Conservation (phyloP, 345 rosid genomes). For the Sonneratia caseolaris region DNA sequence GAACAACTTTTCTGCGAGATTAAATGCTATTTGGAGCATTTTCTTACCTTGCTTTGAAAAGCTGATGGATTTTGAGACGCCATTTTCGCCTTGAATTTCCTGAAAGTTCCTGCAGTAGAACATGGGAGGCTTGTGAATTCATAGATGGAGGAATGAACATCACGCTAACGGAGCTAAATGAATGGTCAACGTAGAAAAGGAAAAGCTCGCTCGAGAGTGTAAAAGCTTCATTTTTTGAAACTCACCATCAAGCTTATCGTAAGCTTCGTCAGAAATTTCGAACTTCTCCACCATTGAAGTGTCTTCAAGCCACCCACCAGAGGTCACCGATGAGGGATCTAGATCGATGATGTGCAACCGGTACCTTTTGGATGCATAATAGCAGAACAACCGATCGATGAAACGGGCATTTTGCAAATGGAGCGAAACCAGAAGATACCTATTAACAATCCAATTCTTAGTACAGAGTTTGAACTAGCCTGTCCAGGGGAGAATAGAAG, state of each 20-base stretch:
- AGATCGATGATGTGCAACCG: slow-evolving; percentile 70
- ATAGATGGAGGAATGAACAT: background rate
- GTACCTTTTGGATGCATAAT: slow-evolving; percentile 33
- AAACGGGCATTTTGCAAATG: background rate
- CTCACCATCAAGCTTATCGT: slow-evolving; percentile 57
- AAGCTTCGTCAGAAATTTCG: slow-evolving; percentile 73
- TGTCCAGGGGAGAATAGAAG: slow-evolving; percentile 69
- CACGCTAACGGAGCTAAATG: background rate
- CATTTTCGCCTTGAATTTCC: slow-evolving; percentile 69
- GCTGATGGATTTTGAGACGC: slow-evolving; percentile 55
- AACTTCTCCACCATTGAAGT: slow-evolving; percentile 84
- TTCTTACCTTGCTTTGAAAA: slow-evolving; percentile 44
- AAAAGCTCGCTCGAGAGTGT: background rate
- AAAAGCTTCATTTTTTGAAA: background rate
- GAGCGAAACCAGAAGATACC: background rate
- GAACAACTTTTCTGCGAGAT: background rate
- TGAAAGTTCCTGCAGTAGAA: slow-evolving; percentile 48
- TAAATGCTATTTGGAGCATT: background rate
- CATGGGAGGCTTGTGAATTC: background rate
- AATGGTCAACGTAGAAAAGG: background rate
- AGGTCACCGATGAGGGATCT: slow-evolving; percentile 84
- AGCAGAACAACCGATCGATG: background rate
- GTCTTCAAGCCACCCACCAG: slow-evolving; percentile 97
- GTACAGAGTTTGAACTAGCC: slow-evolving; percentile 26
- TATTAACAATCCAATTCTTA: background rate